Evolutionary conservation across 2,329 filamentous ascomycete genomes (phyloP).

Genomic region (Colletotrichum higginsianum): DNA sequence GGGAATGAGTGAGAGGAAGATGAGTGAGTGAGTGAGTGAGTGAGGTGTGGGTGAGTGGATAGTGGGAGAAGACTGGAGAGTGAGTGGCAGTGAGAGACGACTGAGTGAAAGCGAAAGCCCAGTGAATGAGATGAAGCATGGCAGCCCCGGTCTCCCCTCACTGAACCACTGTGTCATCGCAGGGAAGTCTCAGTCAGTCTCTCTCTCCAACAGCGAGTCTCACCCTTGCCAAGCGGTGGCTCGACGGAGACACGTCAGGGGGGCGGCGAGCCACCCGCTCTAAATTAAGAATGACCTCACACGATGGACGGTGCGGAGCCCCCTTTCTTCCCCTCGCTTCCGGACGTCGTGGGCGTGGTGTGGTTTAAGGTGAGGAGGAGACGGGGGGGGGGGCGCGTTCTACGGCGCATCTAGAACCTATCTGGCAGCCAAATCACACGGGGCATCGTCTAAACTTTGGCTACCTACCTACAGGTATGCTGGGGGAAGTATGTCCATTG

Average conservation of each 20-base stretch:
- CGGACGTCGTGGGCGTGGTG: neutral
- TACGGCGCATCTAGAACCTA: conserved; percentile 18
- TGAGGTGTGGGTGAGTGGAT: too few species aligned
- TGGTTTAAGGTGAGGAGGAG: neutral
- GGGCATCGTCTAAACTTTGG: conserved; percentile 8
- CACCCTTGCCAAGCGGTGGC: conserved; percentile 18
- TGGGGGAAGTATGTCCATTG: neutral
- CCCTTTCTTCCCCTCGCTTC: conserved; percentile 8
- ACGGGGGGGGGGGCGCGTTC: neutral
- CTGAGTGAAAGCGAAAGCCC: too few species aligned
- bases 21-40: too few species aligned
- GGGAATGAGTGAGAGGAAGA: neutral
- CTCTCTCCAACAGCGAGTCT: neutral
- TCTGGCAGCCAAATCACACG: neutral
- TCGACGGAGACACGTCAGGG: conserved; percentile 25
- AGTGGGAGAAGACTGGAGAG: too few species aligned
- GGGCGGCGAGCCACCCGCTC: neutral
- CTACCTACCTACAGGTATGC: too few species aligned
- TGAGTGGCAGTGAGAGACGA: too few species aligned
- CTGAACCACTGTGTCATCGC: neutral
- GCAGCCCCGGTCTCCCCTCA: neutral
- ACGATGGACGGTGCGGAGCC: conserved; percentile 17
- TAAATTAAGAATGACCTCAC: conserved; percentile 32
- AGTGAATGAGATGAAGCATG: neutral
- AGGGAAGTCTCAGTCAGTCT: neutral